phyloP scores from a whole-genome alignment of 371 early-diverging fungal genomes.

The Fennellomyces sp. region DNA sequence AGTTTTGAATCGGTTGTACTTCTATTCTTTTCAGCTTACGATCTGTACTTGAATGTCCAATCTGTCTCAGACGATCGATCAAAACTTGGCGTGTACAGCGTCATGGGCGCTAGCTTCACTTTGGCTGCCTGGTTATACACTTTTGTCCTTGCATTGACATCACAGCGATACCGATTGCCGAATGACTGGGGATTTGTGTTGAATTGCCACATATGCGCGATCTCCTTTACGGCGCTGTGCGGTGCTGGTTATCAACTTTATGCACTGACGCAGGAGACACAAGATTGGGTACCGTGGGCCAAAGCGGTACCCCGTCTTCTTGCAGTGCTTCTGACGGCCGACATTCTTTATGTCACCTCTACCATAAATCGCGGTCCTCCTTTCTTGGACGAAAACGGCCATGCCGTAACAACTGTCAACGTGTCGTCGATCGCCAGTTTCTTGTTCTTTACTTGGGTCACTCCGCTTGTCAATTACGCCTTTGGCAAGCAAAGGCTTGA shows the following conservation, averaged over 20 bases:
- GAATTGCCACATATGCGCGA: constrained; percentile 39
- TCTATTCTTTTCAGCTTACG: constrained; percentile 6
- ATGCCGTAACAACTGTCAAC: constrained; percentile 14
- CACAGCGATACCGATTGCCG: constrained; percentile 28
- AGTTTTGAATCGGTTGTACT: constrained; percentile 11
- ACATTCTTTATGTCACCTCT: constrained; percentile 31
- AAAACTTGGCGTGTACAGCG: background rate
- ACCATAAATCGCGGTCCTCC: constrained; percentile 33
- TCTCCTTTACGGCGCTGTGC: constrained; percentile 21
- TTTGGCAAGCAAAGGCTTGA: constrained; percentile 29
- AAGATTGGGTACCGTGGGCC: constrained; percentile 1
- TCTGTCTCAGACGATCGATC: background rate
- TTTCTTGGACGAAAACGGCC: constrained; percentile 37
- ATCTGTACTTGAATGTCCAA: constrained; percentile 9
- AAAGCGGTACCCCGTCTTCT: constrained; percentile 19
- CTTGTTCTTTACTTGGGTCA: constrained; percentile 21
- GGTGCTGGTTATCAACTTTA: constrained; percentile 2
- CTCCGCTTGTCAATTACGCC: constrained; percentile 30
- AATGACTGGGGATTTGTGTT: constrained; percentile 39
- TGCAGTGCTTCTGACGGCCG: constrained; percentile 19
- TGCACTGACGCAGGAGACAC: constrained; percentile 1
- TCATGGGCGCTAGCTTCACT: constrained; percentile 10
- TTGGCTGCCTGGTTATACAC: constrained; percentile 34
- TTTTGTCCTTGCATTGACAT: constrained; percentile 19
- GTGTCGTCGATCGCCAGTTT: constrained; percentile 19